A percentile compares a stretch with the other conserved stretches of the same genome.
Conservation (phyloP, 176 grass and related monocot species). For the Oryza longistaminata region DNA sequence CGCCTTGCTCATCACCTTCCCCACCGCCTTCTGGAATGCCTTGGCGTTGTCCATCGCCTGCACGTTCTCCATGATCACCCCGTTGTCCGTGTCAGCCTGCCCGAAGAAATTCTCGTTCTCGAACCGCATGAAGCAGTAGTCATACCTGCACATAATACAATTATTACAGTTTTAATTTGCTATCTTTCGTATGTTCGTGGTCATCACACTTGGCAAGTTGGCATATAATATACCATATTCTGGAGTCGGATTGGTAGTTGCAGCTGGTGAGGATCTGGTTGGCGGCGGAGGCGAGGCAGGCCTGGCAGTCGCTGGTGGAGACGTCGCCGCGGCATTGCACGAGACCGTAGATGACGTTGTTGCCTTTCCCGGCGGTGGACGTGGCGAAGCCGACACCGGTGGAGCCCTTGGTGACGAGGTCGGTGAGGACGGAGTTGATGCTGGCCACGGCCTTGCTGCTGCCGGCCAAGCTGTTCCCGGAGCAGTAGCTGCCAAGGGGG, state of each 20-base stretch:
- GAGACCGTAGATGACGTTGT: conserved; percentile 52
- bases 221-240: conserved; percentile 42
- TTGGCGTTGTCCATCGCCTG: conserved; percentile 42
- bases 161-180: not conserved
- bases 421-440: conserved; percentile 54
- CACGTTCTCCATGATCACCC: conserved; percentile 49
- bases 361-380: conserved; percentile 38
- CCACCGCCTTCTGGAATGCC: conserved; percentile 52
- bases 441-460: conserved; percentile 35
- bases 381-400: conserved; percentile 57
- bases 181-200: not conserved
- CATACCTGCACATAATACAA: conserved; percentile 38
- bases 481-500: conserved; percentile 51
- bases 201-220: too few relatives aligned
- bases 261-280: conserved; percentile 53
- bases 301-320: conserved; percentile 49
- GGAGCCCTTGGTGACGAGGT: conserved; percentile 60
- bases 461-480: conserved; percentile 26
- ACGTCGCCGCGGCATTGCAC: conserved; percentile 72
- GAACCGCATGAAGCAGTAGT: conserved; percentile 76
- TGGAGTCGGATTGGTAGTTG: conserved; percentile 53
- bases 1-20: conserved; percentile 39
- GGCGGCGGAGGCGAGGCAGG: conserved; percentile 59
- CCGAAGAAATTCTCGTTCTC: conserved; percentile 51
- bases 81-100: conserved; percentile 39